Evolutionary conservation across 2,329 filamentous ascomycete genomes (phyloP).

Genomic region (Hawksworthiomyces lignivorus): DNA sequence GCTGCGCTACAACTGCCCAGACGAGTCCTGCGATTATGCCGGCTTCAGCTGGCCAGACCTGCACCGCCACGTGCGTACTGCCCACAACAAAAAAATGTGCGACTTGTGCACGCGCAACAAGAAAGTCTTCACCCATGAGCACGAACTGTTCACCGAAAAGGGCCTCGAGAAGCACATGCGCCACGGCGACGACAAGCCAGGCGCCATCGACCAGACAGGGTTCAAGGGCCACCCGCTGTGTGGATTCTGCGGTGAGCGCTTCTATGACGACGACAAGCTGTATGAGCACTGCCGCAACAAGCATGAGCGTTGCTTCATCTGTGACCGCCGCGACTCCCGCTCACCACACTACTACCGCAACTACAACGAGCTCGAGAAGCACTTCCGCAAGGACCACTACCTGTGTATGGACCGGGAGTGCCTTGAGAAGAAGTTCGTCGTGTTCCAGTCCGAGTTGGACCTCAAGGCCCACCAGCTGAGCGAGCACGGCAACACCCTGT

Average conservation of each 20-base stretch:
- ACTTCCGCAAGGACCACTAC: constrained; percentile 84
- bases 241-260: constrained; percentile 82
- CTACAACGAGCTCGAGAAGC: constrained; percentile 76
- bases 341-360: constrained; percentile 87
- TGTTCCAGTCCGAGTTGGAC: constrained; percentile 92
- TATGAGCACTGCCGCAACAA: constrained; percentile 89
- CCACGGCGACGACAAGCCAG: constrained; percentile 83
- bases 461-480: constrained; percentile 87
- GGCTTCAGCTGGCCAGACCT: constrained; percentile 57
- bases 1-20: constrained; percentile 90
- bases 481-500: constrained; percentile 68
- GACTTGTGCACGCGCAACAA: constrained; percentile 89
- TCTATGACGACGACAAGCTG: constrained; percentile 93
- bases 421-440: constrained; percentile 93
- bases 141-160: constrained; percentile 77
- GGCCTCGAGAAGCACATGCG: constrained; percentile 84
- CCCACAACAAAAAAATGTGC: constrained; percentile 83
- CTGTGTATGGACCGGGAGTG: constrained; percentile 80
- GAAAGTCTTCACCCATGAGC: constrained; percentile 97
- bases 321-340: constrained; percentile 62
- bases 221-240: constrained; percentile 96
- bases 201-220: constrained; percentile 83
- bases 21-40: constrained; percentile 69
- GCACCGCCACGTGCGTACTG: constrained; percentile 69
- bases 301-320: constrained; percentile 92